A percentile compares a stretch with the other conserved stretches of the same genome.
Evolutionary conservation across 768 basidiomycete genomes (phyloP).

Genomic region (Lentinula aciculospora): DNA sequence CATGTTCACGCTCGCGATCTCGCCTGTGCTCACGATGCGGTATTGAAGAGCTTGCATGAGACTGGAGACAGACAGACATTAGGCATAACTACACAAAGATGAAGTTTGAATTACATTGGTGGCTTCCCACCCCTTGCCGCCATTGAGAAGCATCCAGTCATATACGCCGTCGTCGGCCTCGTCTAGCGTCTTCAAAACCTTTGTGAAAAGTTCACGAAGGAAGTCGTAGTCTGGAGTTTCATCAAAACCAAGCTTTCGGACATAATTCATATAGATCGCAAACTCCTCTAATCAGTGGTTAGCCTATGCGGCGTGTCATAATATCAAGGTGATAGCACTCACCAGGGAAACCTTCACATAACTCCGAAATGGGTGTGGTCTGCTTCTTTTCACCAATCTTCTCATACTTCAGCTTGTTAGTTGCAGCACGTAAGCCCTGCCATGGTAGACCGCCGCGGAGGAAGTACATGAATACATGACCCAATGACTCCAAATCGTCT

Average conservation of each 20-base stretch:
- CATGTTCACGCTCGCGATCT: constrained; percentile 45
- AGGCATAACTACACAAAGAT: not conserved
- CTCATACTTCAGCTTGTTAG: constrained; percentile 99
- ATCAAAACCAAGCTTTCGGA: constrained; percentile 96
- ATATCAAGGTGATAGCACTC: constrained; percentile 18
- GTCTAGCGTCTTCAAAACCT: constrained; percentile 81
- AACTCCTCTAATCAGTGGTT: constrained; percentile 72
- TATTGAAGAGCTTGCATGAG: constrained; percentile 54
- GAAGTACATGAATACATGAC: constrained; percentile 99
- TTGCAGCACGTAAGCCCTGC: constrained; percentile 96
- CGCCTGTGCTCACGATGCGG: constrained; percentile 56
- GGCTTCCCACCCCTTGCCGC: constrained; percentile 95
- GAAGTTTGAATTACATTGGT: constrained; percentile 53
- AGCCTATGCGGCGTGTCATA: constrained; percentile 3
- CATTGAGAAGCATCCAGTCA: constrained; percentile 95
- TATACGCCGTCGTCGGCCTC: constrained; percentile 90
- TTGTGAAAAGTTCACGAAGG: constrained; percentile 88
- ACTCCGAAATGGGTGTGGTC: constrained; percentile 82
- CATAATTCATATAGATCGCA: constrained; percentile 98
- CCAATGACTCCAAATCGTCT: constrained; percentile 94
- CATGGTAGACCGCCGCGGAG: constrained; percentile 93
- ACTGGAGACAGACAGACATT: constrained; percentile 35
- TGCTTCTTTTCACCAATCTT: constrained; percentile 99
- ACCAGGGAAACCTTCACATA: constrained; percentile 98
- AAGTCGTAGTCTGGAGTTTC: constrained; percentile 98